Evolutionary conservation across 495 filamentous ascomycete species (phyloP).

Genomic region (Friedmanniomyces simplex): DNA sequence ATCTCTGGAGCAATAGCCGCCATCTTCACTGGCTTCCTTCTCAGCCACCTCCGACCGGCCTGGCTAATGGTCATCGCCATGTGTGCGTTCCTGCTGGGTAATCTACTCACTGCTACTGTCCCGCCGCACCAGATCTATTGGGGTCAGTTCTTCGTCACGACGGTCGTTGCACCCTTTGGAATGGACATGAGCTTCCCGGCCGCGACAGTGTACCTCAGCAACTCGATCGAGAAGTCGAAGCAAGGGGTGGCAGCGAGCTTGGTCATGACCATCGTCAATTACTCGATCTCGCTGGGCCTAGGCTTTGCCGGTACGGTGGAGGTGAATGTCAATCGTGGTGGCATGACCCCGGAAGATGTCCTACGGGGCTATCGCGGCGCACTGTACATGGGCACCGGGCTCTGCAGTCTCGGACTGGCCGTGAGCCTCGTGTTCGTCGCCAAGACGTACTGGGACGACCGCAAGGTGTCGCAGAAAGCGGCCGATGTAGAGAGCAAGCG

Average conservation of each 20-base stretch:
- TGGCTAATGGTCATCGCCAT: conserved; percentile 44
- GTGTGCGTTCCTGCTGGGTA: conserved; percentile 35
- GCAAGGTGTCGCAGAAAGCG: not conserved
- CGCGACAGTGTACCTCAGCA: conserved; percentile 49
- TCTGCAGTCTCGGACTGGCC: conserved; percentile 37
- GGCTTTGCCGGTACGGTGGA: conserved; percentile 58
- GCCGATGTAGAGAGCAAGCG: not conserved
- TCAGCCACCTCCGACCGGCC: conserved; percentile 30
- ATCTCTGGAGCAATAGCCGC: conserved; percentile 35
- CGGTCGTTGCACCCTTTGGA: conserved; percentile 46
- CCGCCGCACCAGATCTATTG: conserved; percentile 46
- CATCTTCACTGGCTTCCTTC: conserved; percentile 36
- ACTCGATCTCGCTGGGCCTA: conserved; percentile 54
- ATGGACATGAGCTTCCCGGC: conserved; percentile 56
- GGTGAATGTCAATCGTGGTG: conserved; percentile 38
- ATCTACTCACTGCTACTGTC: conserved; percentile 36
- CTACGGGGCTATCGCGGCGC: conserved; percentile 48
- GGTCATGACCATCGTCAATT: conserved; percentile 56
- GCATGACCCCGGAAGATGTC: conserved; percentile 26
- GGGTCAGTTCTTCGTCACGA: conserved; percentile 47
- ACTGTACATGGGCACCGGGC: conserved; percentile 47
- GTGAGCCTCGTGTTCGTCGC: conserved; percentile 20
- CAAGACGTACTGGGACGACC: conserved; percentile 18
- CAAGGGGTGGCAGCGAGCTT: conserved; percentile 57
- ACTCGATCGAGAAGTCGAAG: conserved; percentile 46